Evolutionary conservation across 169 alveolate genomes (phyloP).

Genomic region (Plasmodium yoelii): DNA sequence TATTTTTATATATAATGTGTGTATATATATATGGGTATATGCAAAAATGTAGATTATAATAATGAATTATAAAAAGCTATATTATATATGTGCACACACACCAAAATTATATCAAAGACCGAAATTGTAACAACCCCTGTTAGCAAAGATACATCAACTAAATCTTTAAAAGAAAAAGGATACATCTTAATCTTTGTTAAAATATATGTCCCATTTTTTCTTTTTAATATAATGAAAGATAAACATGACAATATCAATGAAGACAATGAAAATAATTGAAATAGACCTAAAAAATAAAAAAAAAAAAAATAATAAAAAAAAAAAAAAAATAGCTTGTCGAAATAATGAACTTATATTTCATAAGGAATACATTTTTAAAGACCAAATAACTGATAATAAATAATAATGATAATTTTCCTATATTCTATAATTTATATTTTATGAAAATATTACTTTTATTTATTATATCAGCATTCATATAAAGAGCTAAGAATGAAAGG

Average conservation of each 20-base stretch:
- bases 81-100: not conserved
- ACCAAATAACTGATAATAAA: not conserved
- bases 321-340: not conserved
- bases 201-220: constrained; percentile 63
- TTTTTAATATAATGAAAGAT: constrained; percentile 31
- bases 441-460: constrained; percentile 23
- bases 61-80: not conserved
- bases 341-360: too few relatives aligned
- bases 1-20: not conserved
- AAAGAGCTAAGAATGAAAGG: constrained; percentile 7
- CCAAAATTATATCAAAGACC: constrained; percentile 46
- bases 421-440: not conserved
- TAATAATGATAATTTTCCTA: too few relatives aligned
- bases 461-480: constrained; percentile 7
- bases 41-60: not conserved
- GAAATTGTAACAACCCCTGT: constrained; percentile 61
- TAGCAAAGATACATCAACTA: constrained; percentile 46
- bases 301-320: not conserved
- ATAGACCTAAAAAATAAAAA: not conserved
- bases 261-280: constrained; percentile 23
- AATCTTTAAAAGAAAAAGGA: constrained; percentile 64
- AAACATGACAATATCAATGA: constrained; percentile 20
- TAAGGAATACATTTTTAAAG: not conserved
- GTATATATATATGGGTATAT: not conserved
- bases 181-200: constrained; percentile 53